These are phyloP conservation scores for Coniochaeta prunicola DNA, from an alignment of 2,329 filamentous ascomycete species.

Conservation along the genomic window DNA sequence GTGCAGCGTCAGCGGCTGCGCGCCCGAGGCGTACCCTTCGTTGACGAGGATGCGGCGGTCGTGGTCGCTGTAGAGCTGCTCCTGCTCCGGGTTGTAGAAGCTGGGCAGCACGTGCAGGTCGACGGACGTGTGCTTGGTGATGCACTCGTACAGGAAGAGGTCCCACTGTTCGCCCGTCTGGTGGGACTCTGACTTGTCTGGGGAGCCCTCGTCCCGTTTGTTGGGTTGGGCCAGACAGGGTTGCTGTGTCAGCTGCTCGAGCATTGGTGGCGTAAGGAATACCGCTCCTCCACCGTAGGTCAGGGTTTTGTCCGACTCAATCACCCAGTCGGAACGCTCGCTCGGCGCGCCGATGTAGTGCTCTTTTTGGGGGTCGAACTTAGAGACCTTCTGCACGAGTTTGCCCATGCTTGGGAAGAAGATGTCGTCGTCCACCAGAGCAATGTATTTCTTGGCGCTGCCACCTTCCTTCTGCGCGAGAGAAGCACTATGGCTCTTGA, in stretches of 20 bases:
- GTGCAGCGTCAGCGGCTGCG: constrained; percentile 32
- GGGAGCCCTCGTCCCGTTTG: not conserved
- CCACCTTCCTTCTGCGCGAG: not conserved
- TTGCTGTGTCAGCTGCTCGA: constrained; percentile 25
- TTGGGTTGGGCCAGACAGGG: constrained; percentile 23
- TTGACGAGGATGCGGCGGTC: constrained; percentile 20
- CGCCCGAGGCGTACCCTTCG: constrained; percentile 24
- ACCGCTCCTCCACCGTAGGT: constrained; percentile 38
- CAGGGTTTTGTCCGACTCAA: constrained; percentile 19
- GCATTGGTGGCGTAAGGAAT: constrained; percentile 29
- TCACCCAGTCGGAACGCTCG: constrained; percentile 34
- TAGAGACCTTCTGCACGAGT: constrained; percentile 28
- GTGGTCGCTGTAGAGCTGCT: constrained; percentile 19
- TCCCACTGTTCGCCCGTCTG: constrained; percentile 27
- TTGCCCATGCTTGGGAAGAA: constrained; percentile 35
- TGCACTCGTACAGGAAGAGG: constrained; percentile 31
- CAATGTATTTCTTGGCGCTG: constrained; percentile 30
- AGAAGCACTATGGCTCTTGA: not conserved
- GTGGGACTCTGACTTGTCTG: not conserved
- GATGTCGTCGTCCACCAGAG: constrained; percentile 36
- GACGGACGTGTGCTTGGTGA: constrained; percentile 24
- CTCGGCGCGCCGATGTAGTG: constrained; percentile 36
- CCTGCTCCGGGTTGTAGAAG: constrained; percentile 30
- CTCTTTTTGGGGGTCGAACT: constrained; percentile 22
- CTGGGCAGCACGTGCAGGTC: constrained; percentile 34